Evolutionary conservation across 2,329 filamentous ascomycete genomes (phyloP).

Genomic region (Neobulgaria alba): DNA sequence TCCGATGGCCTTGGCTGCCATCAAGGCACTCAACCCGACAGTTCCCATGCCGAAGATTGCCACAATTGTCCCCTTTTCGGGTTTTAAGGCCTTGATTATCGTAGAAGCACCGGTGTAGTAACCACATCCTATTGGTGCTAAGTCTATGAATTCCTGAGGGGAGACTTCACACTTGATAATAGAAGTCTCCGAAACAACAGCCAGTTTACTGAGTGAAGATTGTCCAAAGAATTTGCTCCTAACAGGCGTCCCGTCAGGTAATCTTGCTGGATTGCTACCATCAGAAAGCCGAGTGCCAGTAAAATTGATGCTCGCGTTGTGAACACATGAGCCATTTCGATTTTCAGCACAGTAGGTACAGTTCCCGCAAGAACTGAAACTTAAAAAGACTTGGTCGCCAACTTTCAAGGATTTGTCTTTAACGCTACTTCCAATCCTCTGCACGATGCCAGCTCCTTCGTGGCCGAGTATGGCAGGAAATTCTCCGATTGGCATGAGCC

Average conservation of each 20-base stretch:
- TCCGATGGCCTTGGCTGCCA: conserved; percentile 28
- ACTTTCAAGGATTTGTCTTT: conserved; percentile 2
- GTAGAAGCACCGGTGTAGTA: conserved; percentile 37
- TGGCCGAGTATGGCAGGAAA: too few relatives aligned
- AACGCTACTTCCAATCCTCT: conserved; percentile 13
- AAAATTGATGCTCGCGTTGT: conserved; percentile 22
- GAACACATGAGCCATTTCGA: conserved; percentile 26
- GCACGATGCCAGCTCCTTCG: conserved; percentile 16
- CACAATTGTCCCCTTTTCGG: conserved; percentile 25
- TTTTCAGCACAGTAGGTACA: conserved; percentile 27
- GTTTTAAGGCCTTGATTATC: conserved; percentile 30
- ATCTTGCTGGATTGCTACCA: conserved; percentile 12
- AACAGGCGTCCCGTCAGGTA: conserved; percentile 14
- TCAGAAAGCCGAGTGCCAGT: conserved; percentile 13
- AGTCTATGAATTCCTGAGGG: too few relatives aligned
- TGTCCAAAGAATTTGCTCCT: conserved; percentile 30
- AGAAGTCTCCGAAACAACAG: too few relatives aligned
- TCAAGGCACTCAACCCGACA: conserved; percentile 34
- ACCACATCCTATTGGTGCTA: conserved; percentile 36
- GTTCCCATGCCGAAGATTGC: conserved; percentile 34
- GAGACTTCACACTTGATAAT: too few relatives aligned
- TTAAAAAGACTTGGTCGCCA: conserved; percentile 29
- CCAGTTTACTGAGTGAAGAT: conserved; percentile 23
- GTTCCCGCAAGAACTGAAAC: conserved; percentile 28
- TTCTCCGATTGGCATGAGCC: too few relatives aligned